Percentiles rank a stretch among this genome's conserved stretches.
These are phyloP conservation scores for Podospora anserina DNA, from an alignment of 495 filamentous ascomycete species.

Conservation along the genomic window DNA sequence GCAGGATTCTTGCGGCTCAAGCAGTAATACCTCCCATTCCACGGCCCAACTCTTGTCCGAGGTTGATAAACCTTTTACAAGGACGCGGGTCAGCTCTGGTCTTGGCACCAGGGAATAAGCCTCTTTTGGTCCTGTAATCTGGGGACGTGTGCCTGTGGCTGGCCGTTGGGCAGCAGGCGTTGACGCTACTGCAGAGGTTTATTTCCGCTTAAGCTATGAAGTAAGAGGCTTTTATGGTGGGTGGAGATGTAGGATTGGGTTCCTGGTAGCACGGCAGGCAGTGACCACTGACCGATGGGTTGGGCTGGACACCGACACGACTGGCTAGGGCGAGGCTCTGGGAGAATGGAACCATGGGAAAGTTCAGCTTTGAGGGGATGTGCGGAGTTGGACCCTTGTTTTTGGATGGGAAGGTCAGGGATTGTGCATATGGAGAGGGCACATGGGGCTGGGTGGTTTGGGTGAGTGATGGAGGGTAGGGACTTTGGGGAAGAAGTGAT, in stretches of 20 bases:
- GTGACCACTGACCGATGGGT: background rate
- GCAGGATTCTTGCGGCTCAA: constrained; percentile 2
- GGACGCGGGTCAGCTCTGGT: background rate
- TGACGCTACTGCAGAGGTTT: background rate
- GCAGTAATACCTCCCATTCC: background rate
- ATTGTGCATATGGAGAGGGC: background rate
- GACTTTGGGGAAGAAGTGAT: background rate
- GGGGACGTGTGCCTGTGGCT: background rate
- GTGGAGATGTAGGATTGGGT: too few species aligned
- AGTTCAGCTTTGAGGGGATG: background rate
- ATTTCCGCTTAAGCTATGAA: background rate
- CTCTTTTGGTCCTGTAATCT: background rate
- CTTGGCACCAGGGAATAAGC: background rate
- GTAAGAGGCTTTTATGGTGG: background rate
- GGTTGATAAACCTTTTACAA: background rate
- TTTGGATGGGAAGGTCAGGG: background rate
- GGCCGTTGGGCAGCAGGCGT: background rate
- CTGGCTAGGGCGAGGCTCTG: background rate
- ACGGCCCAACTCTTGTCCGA: background rate
- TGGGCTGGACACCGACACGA: background rate
- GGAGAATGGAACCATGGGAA: background rate
- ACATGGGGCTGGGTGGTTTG: background rate
- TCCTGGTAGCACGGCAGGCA: background rate
- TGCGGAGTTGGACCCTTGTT: background rate
- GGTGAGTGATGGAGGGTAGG: too few species aligned